A percentile compares a stretch with the other conserved stretches of the same genome.
phyloP scores from a whole-genome alignment of 352 stramenopile species.

The Phytopythium kandeliae region DNA sequence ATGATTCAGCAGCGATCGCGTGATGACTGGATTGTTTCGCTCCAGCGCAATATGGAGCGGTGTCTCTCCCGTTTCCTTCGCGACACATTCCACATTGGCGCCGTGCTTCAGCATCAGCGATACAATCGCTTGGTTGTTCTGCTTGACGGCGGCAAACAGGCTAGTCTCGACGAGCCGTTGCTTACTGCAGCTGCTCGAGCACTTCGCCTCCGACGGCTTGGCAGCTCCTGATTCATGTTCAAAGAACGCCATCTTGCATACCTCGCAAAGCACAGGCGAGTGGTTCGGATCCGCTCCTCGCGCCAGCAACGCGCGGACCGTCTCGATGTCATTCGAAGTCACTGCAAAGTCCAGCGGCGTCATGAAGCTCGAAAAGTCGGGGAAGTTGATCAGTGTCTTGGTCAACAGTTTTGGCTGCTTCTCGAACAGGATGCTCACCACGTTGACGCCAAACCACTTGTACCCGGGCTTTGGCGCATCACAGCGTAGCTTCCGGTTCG shows the following conservation, averaged over 20 bases:
- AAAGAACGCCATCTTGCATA: slow-evolving; percentile 24
- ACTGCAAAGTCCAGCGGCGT: slow-evolving; percentile 60
- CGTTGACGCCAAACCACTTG: slow-evolving; percentile 50
- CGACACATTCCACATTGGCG: slow-evolving; percentile 32
- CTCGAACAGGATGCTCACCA: slow-evolving; percentile 43
- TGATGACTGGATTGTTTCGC: slow-evolving; percentile 34
- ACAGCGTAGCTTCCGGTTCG: slow-evolving; percentile 31
- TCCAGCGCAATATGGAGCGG: slow-evolving; percentile 44
- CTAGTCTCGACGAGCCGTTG: slow-evolving; percentile 37
- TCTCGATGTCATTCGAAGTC: slow-evolving; percentile 31
- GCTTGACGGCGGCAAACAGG: slow-evolving; percentile 35
- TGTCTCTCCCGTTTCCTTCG: slow-evolving; percentile 29
- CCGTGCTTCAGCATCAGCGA: slow-evolving; percentile 35
- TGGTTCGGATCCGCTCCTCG: slow-evolving; percentile 42
- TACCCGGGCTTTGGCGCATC: slow-evolving; percentile 19
- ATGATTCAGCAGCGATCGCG: slow-evolving; percentile 33
- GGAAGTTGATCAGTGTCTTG: slow-evolving; percentile 36
- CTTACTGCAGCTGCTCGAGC: slow-evolving; percentile 23
- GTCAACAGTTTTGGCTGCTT: slow-evolving; percentile 29
- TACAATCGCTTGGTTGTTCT: slow-evolving; percentile 22
- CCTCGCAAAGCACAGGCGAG: slow-evolving; percentile 38
- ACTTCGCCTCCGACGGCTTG: slow-evolving; percentile 10
- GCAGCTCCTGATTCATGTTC: slow-evolving; percentile 2
- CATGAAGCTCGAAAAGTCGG: slow-evolving; percentile 38
- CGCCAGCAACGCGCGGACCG: slow-evolving; percentile 26